Evolutionary conservation across 495 filamentous ascomycete species (phyloP).

Genomic region (Copromyces sp.): DNA sequence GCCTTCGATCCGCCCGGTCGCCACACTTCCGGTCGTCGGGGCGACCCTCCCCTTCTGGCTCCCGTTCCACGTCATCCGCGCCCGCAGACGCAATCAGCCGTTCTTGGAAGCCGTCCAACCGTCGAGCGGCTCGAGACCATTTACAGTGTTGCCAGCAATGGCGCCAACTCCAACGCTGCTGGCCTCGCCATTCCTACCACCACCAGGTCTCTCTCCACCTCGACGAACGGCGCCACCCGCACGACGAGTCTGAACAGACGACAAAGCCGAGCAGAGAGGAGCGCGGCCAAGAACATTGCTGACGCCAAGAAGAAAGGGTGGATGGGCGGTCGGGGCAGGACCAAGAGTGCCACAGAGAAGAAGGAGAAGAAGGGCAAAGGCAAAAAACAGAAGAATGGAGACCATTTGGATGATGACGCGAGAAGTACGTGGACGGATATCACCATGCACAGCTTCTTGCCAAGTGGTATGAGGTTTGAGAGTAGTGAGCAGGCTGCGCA

Average conservation of each 20-base stretch:
- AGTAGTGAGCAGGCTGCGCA: neutral
- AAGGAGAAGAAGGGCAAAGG: conserved; percentile 8
- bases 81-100: conserved; percentile 22
- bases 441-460: conserved; percentile 16
- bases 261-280: conserved; percentile 41
- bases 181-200: conserved; percentile 20
- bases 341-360: conserved; percentile 15
- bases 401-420: conserved; percentile 20
- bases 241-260: conserved; percentile 29
- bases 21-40: conserved; percentile 13
- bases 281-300: conserved; percentile 44
- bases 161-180: conserved; percentile 58
- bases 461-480: conserved; percentile 4
- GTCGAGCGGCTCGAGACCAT: conserved; percentile 69
- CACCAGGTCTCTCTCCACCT: conserved; percentile 18
- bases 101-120: conserved; percentile 30
- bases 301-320: conserved; percentile 46
- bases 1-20: conserved; percentile 30
- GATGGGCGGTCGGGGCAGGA: conserved; percentile 33
- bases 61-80: conserved; percentile 34
- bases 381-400: conserved; percentile 21
- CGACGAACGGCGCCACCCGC: conserved; percentile 17
- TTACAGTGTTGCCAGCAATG: conserved; percentile 62
- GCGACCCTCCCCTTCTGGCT: conserved; percentile 30
- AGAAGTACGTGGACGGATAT: conserved; percentile 43